Evolutionary conservation across 495 filamentous ascomycete species (phyloP), one percentile per base, ranked within the genome.

Genomic region (Podospora bellae-mahoneyi): DNA sequence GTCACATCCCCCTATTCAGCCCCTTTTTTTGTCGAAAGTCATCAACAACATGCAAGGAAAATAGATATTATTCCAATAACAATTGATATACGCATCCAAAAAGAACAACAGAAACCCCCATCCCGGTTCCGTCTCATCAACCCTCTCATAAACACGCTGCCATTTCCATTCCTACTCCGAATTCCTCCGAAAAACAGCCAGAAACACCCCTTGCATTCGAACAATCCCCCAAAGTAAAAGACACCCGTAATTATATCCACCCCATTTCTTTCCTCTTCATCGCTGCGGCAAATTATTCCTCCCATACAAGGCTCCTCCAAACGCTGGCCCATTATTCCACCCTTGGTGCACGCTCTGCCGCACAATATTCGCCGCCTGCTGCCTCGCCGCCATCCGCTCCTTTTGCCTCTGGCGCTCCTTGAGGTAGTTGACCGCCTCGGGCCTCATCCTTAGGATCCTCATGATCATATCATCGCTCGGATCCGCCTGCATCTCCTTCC

Each of bases 401-500:
- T 94, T 94, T 81, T 99, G 95, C 67, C 96, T 86, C 75, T 91
- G 94, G 23, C 95, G 83, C 78, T 98, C 94, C 65, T 89, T 91
- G 62, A 99, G 82, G 81, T 99, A 99, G 53, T 85, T 81, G 55
- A 88, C 87, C n/a, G 95, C 96, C 82, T 98, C 95, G 18, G 94
- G 93, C 61, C 95, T 84, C 95, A 99, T 99, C 61, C 95, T 87
- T 71, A 99, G 78, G 69, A 99, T 98, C 16, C 95, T 86, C 54
- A 99, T 79, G 69, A 99, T 98, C 91, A 98, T 97, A 76, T 99
- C 95, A 76, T 99, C 95, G 76, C 90, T 97, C 7, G 96, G 94
- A 71, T 98, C 96, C 3, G 96, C 94, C 77, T 99, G 95, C 15
- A 92, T 92, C 75, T 97, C 94, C 69, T 91, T 92, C 64, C 95